These are phyloP conservation scores for Trichoderma afroharzianum DNA, from an alignment of 2,329 filamentous ascomycete genomes.

Conservation along the genomic window DNA sequence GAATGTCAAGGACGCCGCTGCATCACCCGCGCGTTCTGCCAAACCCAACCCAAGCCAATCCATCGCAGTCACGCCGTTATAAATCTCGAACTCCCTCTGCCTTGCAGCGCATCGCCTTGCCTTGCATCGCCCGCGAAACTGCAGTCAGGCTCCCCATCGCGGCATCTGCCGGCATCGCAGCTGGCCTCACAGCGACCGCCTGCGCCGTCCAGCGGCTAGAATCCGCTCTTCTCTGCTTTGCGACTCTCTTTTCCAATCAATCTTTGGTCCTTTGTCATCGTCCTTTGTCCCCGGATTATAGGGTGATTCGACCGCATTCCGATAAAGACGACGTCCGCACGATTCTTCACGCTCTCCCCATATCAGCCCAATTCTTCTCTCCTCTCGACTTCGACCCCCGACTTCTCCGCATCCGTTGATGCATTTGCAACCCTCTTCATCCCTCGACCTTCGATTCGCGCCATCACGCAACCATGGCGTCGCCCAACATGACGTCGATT, in stretches of 20 bases:
- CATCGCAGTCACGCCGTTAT: neutral
- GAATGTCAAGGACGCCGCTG: conserved; percentile 9
- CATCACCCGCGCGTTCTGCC: neutral
- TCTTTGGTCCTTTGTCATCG: neutral
- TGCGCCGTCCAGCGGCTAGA: neutral
- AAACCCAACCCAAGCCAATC: neutral
- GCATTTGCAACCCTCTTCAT: neutral
- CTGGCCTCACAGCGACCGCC: neutral
- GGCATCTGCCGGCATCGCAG: neutral
- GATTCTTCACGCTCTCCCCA: neutral
- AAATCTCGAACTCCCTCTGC: neutral
- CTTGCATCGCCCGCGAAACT: neutral
- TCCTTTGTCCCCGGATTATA: neutral
- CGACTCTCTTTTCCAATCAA: neutral
- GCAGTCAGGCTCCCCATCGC: neutral
- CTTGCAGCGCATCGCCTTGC: neutral
- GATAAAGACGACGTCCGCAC: neutral
- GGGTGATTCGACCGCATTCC: neutral
- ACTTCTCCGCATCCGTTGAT: conserved; percentile 9
- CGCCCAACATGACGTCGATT: conserved; percentile 26
- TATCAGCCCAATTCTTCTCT: neutral
- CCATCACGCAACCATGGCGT: conserved; percentile 24
- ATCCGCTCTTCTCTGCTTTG: neutral
- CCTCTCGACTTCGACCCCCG: neutral
- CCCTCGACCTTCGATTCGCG: neutral